phyloP scores from a whole-genome alignment of 352 stramenopile genomes.

The Globisporangium nodosum region DNA sequence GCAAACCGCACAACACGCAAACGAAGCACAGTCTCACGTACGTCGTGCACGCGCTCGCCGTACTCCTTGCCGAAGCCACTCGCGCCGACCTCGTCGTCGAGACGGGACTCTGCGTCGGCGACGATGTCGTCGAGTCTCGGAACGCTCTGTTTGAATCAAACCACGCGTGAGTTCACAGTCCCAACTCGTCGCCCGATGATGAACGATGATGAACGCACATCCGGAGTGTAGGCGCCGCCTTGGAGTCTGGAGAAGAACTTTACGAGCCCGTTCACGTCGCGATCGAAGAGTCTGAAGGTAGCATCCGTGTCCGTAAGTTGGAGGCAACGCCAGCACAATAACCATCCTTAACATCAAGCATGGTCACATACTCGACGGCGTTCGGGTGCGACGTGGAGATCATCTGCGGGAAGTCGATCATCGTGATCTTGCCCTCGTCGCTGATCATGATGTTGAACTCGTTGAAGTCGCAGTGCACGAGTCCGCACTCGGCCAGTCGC shows the following conservation, averaged over 20 bases:
- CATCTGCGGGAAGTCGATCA: conserved; percentile 99
- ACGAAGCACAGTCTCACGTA: conserved; percentile 18
- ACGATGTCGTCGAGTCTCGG: conserved; percentile 67
- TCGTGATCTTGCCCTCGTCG: conserved; percentile 91
- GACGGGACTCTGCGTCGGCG: conserved; percentile 43
- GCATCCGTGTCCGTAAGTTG: neutral
- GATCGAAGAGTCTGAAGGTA: conserved; percentile 77
- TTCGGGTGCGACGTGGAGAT: conserved; percentile 98
- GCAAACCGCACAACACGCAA: neutral
- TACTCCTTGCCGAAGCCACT: conserved; percentile 80
- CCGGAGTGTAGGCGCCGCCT: conserved; percentile 70
- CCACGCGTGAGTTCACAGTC: conserved; percentile 7
- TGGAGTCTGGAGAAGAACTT: conserved; percentile 93
- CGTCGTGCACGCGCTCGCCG: conserved; percentile 59
- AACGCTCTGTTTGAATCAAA: conserved; percentile 25
- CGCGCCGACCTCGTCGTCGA: conserved; percentile 72
- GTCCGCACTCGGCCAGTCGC: conserved; percentile 94
- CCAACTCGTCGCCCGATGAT: conserved; percentile 4
- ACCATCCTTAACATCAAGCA: neutral
- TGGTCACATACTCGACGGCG: conserved; percentile 88
- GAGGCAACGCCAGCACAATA: neutral
- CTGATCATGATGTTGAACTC: conserved; percentile 99
- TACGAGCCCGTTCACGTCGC: conserved; percentile 95
- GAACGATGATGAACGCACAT: conserved; percentile 50
- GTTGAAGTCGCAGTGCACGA: conserved; percentile 99